Evolutionary conservation across 75 land plant species (phyloP).

Genomic region (Gnetum montanum): DNA sequence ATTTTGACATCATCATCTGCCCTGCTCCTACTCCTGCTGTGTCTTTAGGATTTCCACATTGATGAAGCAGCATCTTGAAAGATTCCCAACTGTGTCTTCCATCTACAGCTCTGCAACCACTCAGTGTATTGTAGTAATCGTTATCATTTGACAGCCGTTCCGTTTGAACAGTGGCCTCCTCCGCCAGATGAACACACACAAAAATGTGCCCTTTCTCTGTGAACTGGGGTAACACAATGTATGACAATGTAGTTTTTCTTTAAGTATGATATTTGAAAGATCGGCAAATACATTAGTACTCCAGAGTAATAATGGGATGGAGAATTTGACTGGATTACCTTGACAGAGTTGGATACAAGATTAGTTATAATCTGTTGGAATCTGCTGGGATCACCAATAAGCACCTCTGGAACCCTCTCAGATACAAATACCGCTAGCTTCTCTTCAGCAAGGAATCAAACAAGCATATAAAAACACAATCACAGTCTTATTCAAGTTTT

Average conservation of each 20-base stretch:
- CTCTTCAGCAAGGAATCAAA: constrained; percentile 13
- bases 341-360: constrained; percentile 84
- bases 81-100: constrained; percentile 23
- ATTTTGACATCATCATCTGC: not conserved
- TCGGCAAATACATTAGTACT: not conserved
- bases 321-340: no score
- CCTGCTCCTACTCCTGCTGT: not conserved
- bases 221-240: constrained; percentile 26
- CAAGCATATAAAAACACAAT: constrained; percentile 1
- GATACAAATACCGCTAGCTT: constrained; percentile 85
- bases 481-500: not conserved
- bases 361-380: constrained; percentile 84
- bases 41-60: constrained; percentile 14
- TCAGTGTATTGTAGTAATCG: constrained; percentile 15
- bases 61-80: constrained; percentile 11
- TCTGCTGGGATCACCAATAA: constrained; percentile 84
- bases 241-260: not conserved
- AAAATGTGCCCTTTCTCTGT: constrained; percentile 37
- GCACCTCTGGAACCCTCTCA: constrained; percentile 63
- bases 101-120: constrained; percentile 14
- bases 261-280: no score
- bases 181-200: constrained; percentile 22
- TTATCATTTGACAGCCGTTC: not conserved
- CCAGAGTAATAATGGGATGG: no score
- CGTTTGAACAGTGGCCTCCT: constrained; percentile 6